Base-by-base conservation (phyloP, 2,329 filamentous ascomycete genomes). In the Hypoxylon sp. region DNA sequence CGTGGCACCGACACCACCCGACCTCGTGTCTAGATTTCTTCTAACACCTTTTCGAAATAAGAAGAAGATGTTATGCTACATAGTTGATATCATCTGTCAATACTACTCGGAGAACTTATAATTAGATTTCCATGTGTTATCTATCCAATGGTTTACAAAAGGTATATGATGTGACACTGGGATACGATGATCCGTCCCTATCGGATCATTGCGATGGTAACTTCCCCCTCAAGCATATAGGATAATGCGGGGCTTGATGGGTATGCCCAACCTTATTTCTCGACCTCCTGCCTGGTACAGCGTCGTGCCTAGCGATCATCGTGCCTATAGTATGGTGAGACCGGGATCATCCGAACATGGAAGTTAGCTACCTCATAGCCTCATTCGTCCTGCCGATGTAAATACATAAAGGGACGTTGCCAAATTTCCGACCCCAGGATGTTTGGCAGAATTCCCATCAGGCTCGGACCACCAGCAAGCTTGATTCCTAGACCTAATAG, bases 281-380 rank as follows among this genome's bases (percentile, higher is more conserved):
- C 11, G 47, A 48, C 19, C 58, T 62, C 60, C 61, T 72, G 52
- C 68, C 70, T 37, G 46, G 59, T 56, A 29, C 44, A 55, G 57
- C 24, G 61, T 63, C 51, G 57, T 35, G 52, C 56, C 60, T 35
- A 22, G 42, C 44, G 52, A 58, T 44, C 47, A 29, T 65, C 56
- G 51, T 35, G 31, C 52, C 50, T 62, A 66, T 70, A 54, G 14
- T 55, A 57, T 54, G 52, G 46, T 22, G 17, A 52, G 22, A 44
- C 35, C 48, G 19, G 19, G 24, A 13, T 33, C 26, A 33, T 59
- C 58, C 58, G 52, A 69, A 51, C 58, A 44, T 46, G 57, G 62
- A 66, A 69, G 53, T 11, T 66, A 24, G 29, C n/a, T 42, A 33
- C 29, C 29, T 31, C 19, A 47, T n/a, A 19, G 52, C 50, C 39